phyloP scores from a whole-genome alignment of 305 asterid species.

The Fraxinus angustifolia region DNA sequence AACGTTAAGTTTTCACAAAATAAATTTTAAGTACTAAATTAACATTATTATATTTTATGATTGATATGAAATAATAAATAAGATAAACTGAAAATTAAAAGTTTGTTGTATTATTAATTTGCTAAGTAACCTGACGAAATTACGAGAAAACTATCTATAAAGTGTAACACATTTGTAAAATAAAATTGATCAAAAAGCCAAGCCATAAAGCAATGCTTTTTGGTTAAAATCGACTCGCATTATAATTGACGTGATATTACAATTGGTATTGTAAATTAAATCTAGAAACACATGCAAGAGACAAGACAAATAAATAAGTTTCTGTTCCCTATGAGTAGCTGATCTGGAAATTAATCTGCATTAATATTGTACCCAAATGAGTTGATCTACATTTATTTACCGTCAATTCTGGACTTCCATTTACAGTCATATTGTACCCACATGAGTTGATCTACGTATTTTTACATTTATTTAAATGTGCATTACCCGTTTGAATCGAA shows the following conservation, averaged over 20 bases:
- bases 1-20: neutral
- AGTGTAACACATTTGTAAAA: neutral
- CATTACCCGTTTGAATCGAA: neutral
- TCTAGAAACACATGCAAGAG: neutral
- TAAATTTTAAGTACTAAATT: neutral
- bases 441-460: neutral
- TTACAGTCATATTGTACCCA: neutral
- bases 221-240: neutral
- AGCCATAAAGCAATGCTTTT: neutral
- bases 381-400: neutral
- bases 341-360: neutral
- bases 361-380: neutral
- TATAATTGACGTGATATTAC: neutral
- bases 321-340: neutral
- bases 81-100: neutral
- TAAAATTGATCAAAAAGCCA: neutral
- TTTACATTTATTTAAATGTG: neutral
- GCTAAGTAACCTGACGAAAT: neutral
- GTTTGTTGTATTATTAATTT: neutral
- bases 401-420: neutral
- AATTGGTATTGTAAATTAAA: neutral
- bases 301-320: neutral
- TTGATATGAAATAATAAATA: neutral
- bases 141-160: neutral
- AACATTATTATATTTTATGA: too few species aligned